Conservation (phyloP, 1,284 basidiomycete genomes). For the Ustilago nuda region DNA sequence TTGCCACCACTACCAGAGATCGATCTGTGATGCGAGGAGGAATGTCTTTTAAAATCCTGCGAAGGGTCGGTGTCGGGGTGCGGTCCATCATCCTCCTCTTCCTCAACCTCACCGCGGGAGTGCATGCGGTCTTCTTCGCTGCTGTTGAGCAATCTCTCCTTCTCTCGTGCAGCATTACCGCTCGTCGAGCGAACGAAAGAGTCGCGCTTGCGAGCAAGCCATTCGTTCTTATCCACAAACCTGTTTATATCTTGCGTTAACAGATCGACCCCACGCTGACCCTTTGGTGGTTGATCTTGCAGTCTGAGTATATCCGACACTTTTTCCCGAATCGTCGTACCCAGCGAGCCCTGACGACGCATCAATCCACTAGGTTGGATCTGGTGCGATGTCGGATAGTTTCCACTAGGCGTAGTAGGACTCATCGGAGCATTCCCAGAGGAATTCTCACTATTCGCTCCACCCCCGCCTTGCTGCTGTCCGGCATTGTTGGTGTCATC, state of each 20-base stretch:
- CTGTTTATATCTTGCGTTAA: slow-evolving; percentile 50
- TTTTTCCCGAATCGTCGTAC: slow-evolving; percentile 44
- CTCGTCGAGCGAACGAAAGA: slow-evolving; percentile 22
- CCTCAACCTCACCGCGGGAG: slow-evolving; percentile 2
- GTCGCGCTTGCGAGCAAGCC: slow-evolving; percentile 48
- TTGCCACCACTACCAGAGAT: slow-evolving; percentile 4
- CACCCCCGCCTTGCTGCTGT: neutral
- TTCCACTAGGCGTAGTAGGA: slow-evolving; percentile 27
- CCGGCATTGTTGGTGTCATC: slow-evolving; percentile 6
- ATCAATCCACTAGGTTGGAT: slow-evolving; percentile 22
- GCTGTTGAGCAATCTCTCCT: slow-evolving; percentile 20
- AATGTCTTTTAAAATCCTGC: slow-evolving; percentile 5
- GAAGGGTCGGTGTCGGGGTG: slow-evolving; percentile 41
- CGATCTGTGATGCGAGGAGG: slow-evolving; percentile 4
- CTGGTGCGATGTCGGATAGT: slow-evolving; percentile 24
- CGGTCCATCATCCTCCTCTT: slow-evolving; percentile 29
- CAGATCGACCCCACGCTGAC: slow-evolving; percentile 49
- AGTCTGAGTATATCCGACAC: slow-evolving; percentile 49
- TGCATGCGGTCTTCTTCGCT: neutral
- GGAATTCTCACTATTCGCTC: slow-evolving; percentile 11
- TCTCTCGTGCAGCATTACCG: slow-evolving; percentile 13
- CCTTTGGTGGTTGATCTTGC: slow-evolving; percentile 51
- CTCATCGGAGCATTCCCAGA: slow-evolving; percentile 27
- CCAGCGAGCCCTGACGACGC: slow-evolving; percentile 41
- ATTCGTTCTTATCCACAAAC: slow-evolving; percentile 56